Conservation (phyloP, 2,329 filamentous ascomycete species). For the Cercospora zeae-maydis region DNA sequence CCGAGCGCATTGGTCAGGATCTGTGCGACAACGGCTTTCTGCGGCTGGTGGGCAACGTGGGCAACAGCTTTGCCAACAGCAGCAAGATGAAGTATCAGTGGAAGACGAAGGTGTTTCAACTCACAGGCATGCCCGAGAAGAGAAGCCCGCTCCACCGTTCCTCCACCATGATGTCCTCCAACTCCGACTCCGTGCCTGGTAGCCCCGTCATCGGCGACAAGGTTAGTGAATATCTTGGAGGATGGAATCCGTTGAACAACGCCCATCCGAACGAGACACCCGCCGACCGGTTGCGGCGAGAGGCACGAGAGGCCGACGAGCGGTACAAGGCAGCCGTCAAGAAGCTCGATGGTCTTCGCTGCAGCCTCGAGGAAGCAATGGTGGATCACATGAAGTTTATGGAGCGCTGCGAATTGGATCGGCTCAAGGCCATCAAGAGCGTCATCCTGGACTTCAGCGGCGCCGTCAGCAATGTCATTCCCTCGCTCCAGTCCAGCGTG, state of each 20-base stretch:
- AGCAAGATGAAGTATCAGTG: conserved; percentile 97
- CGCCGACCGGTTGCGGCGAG: conserved; percentile 76
- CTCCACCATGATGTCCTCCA: conserved; percentile 62
- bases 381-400: conserved; percentile 90
- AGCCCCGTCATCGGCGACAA: conserved; percentile 75
- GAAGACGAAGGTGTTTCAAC: conserved; percentile 85
- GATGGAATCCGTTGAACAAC: conserved; percentile 91
- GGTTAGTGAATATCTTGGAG: conserved; percentile 75
- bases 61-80: conserved; percentile 94
- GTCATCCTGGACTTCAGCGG: conserved; percentile 97
- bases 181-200: conserved; percentile 47
- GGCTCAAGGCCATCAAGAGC: conserved; percentile 96
- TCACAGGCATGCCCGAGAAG: conserved; percentile 85
- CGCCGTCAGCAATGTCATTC: conserved; percentile 95
- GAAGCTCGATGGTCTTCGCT: conserved; percentile 84
- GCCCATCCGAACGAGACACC: conserved; percentile 91
- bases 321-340: conserved; percentile 84
- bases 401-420: conserved; percentile 93
- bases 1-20: conserved; percentile 93
- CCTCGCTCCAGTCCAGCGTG: conserved; percentile 88
- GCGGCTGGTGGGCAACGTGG: conserved; percentile 87
- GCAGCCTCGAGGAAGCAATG: conserved; percentile 93
- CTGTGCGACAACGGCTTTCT: conserved; percentile 81
- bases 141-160: conserved; percentile 66
- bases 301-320: conserved; percentile 86